Evolutionary conservation across 345 rosid species (phyloP), one percentile per base, ranked within the genome.

Genomic region (Rhizophora apiculata): DNA sequence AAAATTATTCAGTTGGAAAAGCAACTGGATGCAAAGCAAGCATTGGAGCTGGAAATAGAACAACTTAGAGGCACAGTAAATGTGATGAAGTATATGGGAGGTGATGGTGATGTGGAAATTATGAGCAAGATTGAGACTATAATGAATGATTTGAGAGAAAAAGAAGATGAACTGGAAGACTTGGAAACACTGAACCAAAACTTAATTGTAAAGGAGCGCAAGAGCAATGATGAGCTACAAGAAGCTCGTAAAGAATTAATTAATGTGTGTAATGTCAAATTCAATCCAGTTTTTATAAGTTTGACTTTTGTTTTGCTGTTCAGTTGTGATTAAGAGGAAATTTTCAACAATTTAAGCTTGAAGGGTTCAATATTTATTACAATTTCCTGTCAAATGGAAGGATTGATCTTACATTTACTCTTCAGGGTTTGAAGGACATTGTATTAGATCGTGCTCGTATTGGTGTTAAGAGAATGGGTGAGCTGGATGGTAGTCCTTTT

Each of bases 391-490:
- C 59, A 56, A 27, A 53, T 57, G 62, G 65, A 70, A 63, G 68
- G 62, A 56, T 43, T 67, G 56, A 52, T 69, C 49, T 65, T 66
- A 32, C 31, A 26, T 76, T 77, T 58, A 48, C 52, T 67, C 74
- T 72, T 39, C 71, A 94, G 97, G 85, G 80, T 22, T 67, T 89
- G 76, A 88, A 82, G 82, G 95, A 91, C 21, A 39, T 81, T 67
- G 3, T 43, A 15, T 56, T 82, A 68, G 65, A 4, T 53, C 79
- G 81, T 27, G 79, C 75, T 79, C 76, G 72, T 73, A 84, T 95
- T 71, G 89, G 92, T 65, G 87, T 92, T 68, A 92, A 86, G 85
- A 85, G 98, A 80, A 92, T 95, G 99, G 97, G 99, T 77, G 97
- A 95, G 77, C 96, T 95, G 56, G 90, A 92, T 59, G 73, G 74